Evolutionary conservation across 1,139 yeast genomes (phyloP).

Genomic region (Protomyces arabidopsidicola): DNA sequence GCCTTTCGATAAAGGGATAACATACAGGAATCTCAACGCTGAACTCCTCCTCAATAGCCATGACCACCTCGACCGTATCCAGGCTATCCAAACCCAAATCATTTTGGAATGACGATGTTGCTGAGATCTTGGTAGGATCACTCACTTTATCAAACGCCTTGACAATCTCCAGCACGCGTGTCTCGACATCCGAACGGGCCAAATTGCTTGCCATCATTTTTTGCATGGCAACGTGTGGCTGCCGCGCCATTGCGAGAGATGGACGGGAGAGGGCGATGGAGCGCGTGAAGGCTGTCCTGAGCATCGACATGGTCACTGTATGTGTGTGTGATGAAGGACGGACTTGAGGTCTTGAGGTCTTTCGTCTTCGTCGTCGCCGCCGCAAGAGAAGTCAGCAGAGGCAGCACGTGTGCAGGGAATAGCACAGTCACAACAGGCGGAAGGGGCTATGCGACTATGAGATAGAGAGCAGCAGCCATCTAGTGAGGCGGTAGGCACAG

Average conservation of each 20-base stretch:
- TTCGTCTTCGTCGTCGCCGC: not conserved
- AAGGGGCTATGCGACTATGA: no score
- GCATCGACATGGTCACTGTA: not conserved
- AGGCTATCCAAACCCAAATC: conserved; percentile 83
- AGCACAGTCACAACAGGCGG: not conserved
- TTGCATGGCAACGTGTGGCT: not conserved
- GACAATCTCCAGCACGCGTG: conserved; percentile 70
- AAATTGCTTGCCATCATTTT: conserved; percentile 10
- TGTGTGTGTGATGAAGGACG: not conserved
- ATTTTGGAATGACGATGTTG: conserved; percentile 58
- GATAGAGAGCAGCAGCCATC: no score
- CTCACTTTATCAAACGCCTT: conserved; percentile 64
- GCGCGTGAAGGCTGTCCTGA: not conserved
- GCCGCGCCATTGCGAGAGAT: not conserved
- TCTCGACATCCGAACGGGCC: conserved; percentile 50
- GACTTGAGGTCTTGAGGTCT: not conserved
- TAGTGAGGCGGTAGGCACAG: no score
- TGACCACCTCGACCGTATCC: conserved; percentile 82
- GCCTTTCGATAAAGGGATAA: not conserved
- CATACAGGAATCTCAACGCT: conserved; percentile 57
- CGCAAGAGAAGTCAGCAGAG: no score
- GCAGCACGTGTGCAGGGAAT: no score
- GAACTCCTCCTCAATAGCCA: conserved; percentile 76
- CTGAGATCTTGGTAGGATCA: conserved; percentile 42
- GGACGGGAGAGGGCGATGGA: not conserved